Evolutionary conservation across 2,329 filamentous ascomycete species (phyloP).

Genomic region (Aspergillus sojae): DNA sequence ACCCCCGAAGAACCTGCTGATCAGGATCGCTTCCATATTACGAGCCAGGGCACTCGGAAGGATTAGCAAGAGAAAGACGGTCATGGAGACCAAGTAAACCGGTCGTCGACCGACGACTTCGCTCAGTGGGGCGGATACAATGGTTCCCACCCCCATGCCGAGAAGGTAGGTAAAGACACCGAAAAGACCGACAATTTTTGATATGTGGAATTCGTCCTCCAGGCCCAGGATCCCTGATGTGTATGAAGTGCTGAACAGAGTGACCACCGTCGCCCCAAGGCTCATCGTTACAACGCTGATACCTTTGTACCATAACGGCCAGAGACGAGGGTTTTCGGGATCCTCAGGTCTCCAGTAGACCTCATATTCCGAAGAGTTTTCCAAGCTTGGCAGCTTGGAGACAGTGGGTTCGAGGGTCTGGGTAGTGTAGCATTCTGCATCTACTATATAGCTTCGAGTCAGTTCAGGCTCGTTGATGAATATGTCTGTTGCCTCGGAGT

Average conservation of each 20-base stretch:
- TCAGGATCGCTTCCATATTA: constrained; percentile 66
- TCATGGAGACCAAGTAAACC: constrained; percentile 68
- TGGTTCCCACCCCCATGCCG: constrained; percentile 68
- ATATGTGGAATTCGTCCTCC: constrained; percentile 19
- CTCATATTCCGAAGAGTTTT: constrained; percentile 15
- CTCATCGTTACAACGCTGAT: constrained; percentile 18
- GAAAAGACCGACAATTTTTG: constrained; percentile 12
- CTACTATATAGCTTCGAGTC: constrained; percentile 6
- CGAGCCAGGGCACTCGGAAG: constrained; percentile 70
- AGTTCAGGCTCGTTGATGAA: background rate
- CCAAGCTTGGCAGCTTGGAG: constrained; percentile 2
- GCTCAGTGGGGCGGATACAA: constrained; percentile 69
- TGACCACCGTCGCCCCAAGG: constrained; percentile 20
- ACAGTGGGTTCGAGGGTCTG: background rate
- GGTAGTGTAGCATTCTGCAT: constrained; percentile 1
- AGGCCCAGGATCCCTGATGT: constrained; percentile 20
- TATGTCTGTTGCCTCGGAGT: background rate
- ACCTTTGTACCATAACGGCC: constrained; percentile 22
- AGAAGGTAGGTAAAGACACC: constrained; percentile 76
- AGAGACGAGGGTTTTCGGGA: constrained; percentile 19
- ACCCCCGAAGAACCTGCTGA: constrained; percentile 71
- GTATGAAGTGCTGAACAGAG: constrained; percentile 23
- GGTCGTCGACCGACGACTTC: constrained; percentile 43
- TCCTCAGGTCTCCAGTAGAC: constrained; percentile 17
- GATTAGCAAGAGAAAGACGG: constrained; percentile 65